Percentiles rank a stretch among this genome's conserved stretches.
Evolutionary conservation across 208 protist species (phyloP).

Genomic region (Crithidia sp.): DNA sequence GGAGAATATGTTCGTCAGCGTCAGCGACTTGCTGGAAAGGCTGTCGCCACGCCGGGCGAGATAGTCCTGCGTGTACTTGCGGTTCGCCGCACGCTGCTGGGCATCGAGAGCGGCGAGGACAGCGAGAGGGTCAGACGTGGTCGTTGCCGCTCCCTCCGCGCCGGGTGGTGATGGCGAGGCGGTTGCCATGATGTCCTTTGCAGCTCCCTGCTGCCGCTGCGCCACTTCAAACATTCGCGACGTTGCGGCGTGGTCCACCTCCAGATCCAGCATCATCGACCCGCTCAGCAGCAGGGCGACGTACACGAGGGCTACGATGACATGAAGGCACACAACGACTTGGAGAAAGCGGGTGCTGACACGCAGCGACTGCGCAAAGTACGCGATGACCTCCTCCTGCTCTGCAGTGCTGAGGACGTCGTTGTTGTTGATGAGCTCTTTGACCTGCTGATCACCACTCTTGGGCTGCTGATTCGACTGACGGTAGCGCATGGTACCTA

Average conservation of each 20-base stretch:
- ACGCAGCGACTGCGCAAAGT: slow-evolving; percentile 54
- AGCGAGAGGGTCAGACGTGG: slow-evolving; percentile 15
- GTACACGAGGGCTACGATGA: slow-evolving; percentile 61
- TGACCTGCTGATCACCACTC: slow-evolving; percentile 29
- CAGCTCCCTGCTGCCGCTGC: slow-evolving; percentile 4
- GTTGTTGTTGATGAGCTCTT: slow-evolving; percentile 41
- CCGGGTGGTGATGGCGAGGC: neutral
- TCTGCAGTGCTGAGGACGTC: slow-evolving; percentile 69
- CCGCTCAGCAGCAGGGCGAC: slow-evolving; percentile 44
- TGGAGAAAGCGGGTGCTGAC: slow-evolving; percentile 43
- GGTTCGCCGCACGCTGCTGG: slow-evolving; percentile 15
- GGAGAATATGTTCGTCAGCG: neutral
- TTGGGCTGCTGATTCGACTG: slow-evolving; percentile 31
- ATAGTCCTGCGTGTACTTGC: slow-evolving; percentile 17
- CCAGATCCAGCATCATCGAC: slow-evolving; percentile 43
- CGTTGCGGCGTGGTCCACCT: slow-evolving; percentile 10
- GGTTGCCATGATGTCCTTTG: neutral
- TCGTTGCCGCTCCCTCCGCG: neutral
- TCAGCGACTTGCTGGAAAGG: neutral
- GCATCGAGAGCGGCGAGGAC: slow-evolving; percentile 14
- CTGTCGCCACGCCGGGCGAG: slow-evolving; percentile 1
- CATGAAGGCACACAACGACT: slow-evolving; percentile 60
- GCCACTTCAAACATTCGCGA: neutral
- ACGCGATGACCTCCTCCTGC: slow-evolving; percentile 71
- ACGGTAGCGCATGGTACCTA: slow-evolving; percentile 54